A percentile compares a stretch with the other conserved stretches of the same genome.
Conservation (phyloP, 495 filamentous ascomycete genomes). For the Talaromyces trachyspermus region DNA sequence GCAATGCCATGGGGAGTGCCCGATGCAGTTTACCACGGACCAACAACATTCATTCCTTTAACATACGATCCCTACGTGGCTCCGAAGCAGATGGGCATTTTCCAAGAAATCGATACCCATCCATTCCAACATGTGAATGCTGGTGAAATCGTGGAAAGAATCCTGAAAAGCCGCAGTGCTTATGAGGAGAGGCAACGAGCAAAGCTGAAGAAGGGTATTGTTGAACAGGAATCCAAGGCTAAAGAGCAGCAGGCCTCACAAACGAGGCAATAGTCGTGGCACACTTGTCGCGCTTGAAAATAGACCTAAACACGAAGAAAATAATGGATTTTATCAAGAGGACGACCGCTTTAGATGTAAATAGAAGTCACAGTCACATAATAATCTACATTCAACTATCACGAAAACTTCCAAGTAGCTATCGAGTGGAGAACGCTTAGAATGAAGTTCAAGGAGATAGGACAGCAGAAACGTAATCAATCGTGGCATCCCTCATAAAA, state of each 20-base stretch:
- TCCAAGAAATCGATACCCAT: constrained; percentile 63
- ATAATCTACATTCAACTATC: not conserved
- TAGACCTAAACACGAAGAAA: no score
- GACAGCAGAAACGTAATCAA: no score
- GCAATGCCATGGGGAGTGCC: constrained; percentile 69
- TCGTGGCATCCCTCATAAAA: not conserved
- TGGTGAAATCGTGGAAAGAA: constrained; percentile 82
- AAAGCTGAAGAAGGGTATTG: constrained; percentile 75
- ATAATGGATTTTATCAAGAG: no score
- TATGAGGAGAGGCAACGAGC: constrained; percentile 87
- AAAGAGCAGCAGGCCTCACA: constrained; percentile 19
- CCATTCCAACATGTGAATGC: constrained; percentile 83
- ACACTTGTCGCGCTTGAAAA: no score
- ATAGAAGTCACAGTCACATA: no score
- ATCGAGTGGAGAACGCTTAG: not conserved
- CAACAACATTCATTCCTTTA: constrained; percentile 81
- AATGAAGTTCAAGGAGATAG: not conserved
- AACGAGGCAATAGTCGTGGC: no score
- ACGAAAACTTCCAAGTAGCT: not conserved
- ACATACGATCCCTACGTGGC: constrained; percentile 80
- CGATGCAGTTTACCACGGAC: constrained; percentile 86
- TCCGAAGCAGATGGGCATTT: constrained; percentile 72
- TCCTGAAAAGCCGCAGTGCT: constrained; percentile 70
- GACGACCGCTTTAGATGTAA: no score
- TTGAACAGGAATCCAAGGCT: constrained; percentile 49